A percentile compares a stretch with the other conserved stretches of the same genome.
Evolutionary conservation across 305 asterid genomes (phyloP).

Genomic region (Rubia tinctorum): DNA sequence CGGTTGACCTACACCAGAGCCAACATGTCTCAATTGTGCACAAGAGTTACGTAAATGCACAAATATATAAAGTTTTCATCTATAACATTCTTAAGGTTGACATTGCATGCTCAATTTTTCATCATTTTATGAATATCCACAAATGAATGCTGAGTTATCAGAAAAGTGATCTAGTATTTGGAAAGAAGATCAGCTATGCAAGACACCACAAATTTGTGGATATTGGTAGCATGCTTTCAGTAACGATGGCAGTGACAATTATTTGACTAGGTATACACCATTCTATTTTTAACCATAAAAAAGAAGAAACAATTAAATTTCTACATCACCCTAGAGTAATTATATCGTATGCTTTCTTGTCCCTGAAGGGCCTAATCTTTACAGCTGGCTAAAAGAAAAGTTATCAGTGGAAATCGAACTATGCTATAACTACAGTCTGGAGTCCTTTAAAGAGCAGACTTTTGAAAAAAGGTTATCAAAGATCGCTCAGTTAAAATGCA

Average conservation of each 20-base stretch:
- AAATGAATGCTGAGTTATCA: neutral
- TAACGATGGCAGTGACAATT: neutral
- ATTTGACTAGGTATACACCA: neutral
- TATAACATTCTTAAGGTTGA: neutral
- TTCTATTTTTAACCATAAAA: neutral
- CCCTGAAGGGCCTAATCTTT: neutral
- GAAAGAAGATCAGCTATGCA: neutral
- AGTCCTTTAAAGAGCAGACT: too few species aligned
- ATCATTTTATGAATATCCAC: neutral
- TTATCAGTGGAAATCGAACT: neutral
- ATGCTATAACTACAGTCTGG: neutral
- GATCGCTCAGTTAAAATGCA: neutral
- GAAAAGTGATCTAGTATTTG: neutral
- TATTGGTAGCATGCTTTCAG: neutral
- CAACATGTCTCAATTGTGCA: constrained; percentile 4
- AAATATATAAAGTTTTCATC: neutral
- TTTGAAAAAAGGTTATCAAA: neutral
- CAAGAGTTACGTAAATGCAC: neutral
- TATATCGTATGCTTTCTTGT: neutral
- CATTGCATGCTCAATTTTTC: constrained; percentile 3
- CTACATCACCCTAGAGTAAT: neutral
- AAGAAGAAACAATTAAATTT: neutral
- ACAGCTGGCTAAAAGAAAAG: neutral
- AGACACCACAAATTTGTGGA: neutral
- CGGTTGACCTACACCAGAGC: constrained; percentile 57